Evolutionary conservation across 2,329 filamentous ascomycete genomes (phyloP), one percentile per base, ranked within the genome.

Genomic region (Myriosclerotinia scirpicola): DNA sequence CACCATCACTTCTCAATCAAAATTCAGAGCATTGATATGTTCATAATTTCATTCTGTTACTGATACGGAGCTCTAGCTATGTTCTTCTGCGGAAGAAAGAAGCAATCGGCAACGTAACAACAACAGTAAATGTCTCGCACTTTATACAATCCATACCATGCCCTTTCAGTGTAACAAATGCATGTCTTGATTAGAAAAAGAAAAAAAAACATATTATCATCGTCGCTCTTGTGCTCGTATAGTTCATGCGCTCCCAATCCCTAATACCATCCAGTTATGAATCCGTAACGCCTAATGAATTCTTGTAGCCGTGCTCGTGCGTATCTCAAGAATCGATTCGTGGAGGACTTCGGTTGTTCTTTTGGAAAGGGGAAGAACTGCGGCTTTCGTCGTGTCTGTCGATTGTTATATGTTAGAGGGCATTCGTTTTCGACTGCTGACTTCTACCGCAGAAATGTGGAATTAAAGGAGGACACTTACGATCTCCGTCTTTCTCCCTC

Each of bases 401-500:
- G 22, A n/a, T 8, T 20, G 20, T 38, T 36, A 22, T 15, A 5
- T 38, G 44, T 60, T 38, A 60, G 56, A 15, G 5, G 56, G 12
- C 1, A 17, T 17, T 15, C 30, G 17, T 36, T 54, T 54, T 12
- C 34, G n/a, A 26, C 36, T 2, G 22, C 36, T 9, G n/a, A 42
- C 2, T 11, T n/a, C 11, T 20, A n/a, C 9, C 4, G n/a, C 15
- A 8, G 6, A n/a, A 42, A 38, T 15, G 11, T 22, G 26, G 67
- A 17, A 62, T 15, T 12, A n/a, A 52, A 50, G 53, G 22, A 50
- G 44, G 17, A 60, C 53, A 86, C 90, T 83, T 81, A 93, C 89
- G 90, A 92, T 82, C 89, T 84, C 76, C 93, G 85, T 72, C 91
- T 85, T 78, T 96, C 91, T 30, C 91, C 94, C 77, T 97, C 93